phyloP scores from a whole-genome alignment of 2,329 filamentous ascomycete species.

The Colletotrichum paranaense region DNA sequence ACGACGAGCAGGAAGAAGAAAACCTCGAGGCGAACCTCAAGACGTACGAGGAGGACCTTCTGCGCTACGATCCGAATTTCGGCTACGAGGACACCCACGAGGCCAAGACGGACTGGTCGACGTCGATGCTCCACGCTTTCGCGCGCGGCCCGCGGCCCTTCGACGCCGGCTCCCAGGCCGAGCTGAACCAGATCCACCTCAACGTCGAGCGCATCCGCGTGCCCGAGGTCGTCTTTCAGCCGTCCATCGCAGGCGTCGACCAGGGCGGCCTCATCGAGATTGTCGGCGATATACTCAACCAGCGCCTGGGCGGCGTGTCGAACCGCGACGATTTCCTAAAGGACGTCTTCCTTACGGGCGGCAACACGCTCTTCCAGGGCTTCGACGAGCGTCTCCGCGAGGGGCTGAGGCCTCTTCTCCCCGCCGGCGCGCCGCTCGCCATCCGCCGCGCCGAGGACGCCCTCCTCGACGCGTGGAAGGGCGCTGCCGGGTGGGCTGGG shows the following conservation, averaged over 20 bases:
- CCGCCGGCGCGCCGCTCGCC: conserved; percentile 73
- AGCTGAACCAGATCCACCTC: conserved; percentile 90
- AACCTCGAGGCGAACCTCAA: conserved; percentile 82
- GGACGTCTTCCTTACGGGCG: conserved; percentile 95
- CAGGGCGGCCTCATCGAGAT: conserved; percentile 96
- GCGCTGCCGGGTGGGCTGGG: conserved; percentile 87
- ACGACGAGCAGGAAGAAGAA: conserved; percentile 93
- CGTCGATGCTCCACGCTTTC: conserved; percentile 90
- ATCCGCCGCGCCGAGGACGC: conserved; percentile 82
- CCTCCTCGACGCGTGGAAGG: conserved; percentile 90
- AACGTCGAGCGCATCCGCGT: conserved; percentile 97
- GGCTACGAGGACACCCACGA: conserved; percentile 93
- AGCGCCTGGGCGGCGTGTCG: conserved; percentile 73
- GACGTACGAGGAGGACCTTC: conserved; percentile 83
- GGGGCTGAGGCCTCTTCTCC: conserved; percentile 79
- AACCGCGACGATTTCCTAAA: conserved; percentile 77
- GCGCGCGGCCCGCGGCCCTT: conserved; percentile 88
- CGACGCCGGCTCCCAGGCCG: conserved; percentile 79
- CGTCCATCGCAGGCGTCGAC: conserved; percentile 89
- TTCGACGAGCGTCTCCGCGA: conserved; percentile 85
- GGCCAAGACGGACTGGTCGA: conserved; percentile 95
- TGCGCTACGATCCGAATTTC: conserved; percentile 88
- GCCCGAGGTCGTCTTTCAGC: conserved; percentile 93
- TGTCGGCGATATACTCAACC: conserved; percentile 86
- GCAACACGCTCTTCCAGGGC: conserved; percentile 85